A percentile compares a stretch with the other conserved stretches of the same genome.
phyloP scores from a whole-genome alignment of 208 protist genomes.

The Trichomonas tenax region DNA sequence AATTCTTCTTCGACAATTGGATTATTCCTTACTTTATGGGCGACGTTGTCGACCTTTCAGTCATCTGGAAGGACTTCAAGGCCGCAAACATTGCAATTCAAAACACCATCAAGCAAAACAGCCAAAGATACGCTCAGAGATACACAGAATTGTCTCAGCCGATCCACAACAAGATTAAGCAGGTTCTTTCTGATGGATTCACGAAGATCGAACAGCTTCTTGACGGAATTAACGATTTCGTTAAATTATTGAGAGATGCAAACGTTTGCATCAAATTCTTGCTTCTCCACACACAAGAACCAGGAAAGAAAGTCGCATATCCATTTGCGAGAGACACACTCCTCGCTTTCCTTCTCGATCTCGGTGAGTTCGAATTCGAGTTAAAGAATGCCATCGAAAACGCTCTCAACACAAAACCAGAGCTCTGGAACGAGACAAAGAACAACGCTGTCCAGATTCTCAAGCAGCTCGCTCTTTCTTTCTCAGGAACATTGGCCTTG shows the following conservation, averaged over 20 bases:
- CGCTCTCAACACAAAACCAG: slow-evolving; percentile 62
- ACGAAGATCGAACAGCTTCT: slow-evolving; percentile 74
- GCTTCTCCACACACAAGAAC: slow-evolving; percentile 55
- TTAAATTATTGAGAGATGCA: slow-evolving; percentile 62
- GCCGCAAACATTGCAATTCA: slow-evolving; percentile 66
- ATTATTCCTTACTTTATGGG: slow-evolving; percentile 89
- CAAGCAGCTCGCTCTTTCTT: slow-evolving; percentile 64
- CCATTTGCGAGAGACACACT: neutral
- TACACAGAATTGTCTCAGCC: neutral
- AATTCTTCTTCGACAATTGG: slow-evolving; percentile 93
- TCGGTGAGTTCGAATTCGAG: slow-evolving; percentile 39
- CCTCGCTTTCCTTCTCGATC: slow-evolving; percentile 32
- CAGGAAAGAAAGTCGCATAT: slow-evolving; percentile 13
- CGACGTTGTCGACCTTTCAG: slow-evolving; percentile 67
- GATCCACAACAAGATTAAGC: slow-evolving; percentile 29
- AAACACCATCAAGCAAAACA: slow-evolving; percentile 59
- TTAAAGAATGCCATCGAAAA: slow-evolving; percentile 61
- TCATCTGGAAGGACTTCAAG: slow-evolving; percentile 69
- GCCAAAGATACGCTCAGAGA: slow-evolving; percentile 40
- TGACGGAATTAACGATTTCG: slow-evolving; percentile 62
- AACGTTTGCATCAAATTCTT: slow-evolving; percentile 83
- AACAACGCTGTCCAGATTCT: slow-evolving; percentile 47
- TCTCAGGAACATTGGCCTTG: slow-evolving; percentile 63
- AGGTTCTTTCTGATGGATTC: slow-evolving; percentile 59
- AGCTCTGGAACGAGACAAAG: slow-evolving; percentile 62